phyloP scores from a whole-genome alignment of 192 early-diverging fungal species.

The Linnemannia zychae region DNA sequence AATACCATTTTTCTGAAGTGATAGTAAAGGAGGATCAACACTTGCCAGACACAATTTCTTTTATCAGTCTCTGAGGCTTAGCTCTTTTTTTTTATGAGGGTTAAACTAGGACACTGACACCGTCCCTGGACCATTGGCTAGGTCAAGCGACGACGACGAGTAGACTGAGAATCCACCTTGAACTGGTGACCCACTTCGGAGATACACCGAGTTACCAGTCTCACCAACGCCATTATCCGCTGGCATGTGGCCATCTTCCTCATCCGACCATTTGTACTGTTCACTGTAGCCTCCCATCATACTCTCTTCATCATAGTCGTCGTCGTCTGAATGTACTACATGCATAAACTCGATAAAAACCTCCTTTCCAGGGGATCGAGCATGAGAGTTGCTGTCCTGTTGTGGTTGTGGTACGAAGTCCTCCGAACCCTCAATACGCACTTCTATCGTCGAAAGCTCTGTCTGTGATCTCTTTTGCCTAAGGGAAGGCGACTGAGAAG shows the following conservation, averaged over 20 bases:
- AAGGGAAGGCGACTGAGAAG: not conserved
- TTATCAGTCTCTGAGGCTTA: constrained; percentile 32
- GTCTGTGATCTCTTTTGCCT: constrained; percentile 16
- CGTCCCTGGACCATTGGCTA: not conserved
- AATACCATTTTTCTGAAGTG: constrained; percentile 43
- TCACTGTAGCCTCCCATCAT: constrained; percentile 35
- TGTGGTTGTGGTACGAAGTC: constrained; percentile 11
- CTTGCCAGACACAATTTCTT: not conserved
- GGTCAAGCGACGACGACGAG: not conserved
- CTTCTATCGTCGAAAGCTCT: constrained; percentile 17
- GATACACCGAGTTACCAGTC: constrained; percentile 9
- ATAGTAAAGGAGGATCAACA: constrained; percentile 29
- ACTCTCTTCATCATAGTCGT: constrained; percentile 36
- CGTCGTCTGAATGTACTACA: not conserved
- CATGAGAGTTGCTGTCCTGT: constrained; percentile 43
- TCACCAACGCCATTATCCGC: not conserved
- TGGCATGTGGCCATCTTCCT: not conserved
- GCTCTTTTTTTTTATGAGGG: too few relatives aligned
- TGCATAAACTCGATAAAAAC: not conserved
- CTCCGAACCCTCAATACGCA: not conserved
- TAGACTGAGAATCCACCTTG: not conserved
- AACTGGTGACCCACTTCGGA: constrained; percentile 3
- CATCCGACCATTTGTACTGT: constrained; percentile 23
- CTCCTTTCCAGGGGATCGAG: constrained; percentile 17
- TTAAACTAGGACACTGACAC: constrained; percentile 22